Percentiles rank a stretch among this genome's conserved stretches.
phyloP scores from a whole-genome alignment of 2,329 filamentous ascomycete genomes.

The Penicillium sp. region DNA sequence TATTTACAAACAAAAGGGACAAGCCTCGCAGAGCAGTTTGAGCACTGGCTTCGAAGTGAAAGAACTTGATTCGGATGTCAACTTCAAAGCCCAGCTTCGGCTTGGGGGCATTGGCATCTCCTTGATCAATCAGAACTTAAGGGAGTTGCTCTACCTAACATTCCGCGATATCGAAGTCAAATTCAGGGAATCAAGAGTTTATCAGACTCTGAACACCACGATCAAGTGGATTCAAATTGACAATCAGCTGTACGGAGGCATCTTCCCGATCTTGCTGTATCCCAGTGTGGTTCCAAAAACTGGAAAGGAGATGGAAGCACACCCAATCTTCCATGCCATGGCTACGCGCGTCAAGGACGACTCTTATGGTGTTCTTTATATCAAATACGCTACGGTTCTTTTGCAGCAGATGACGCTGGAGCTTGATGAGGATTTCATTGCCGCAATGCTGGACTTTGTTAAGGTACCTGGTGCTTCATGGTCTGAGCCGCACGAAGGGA shows the following conservation, averaged over 20 bases:
- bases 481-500: slow-evolving; percentile 72
- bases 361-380: slow-evolving; percentile 92
- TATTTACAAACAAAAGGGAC: slow-evolving; percentile 60
- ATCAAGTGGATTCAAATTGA: slow-evolving; percentile 99
- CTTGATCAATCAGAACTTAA: slow-evolving; percentile 81
- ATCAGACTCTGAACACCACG: slow-evolving; percentile 80
- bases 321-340: slow-evolving; percentile 86
- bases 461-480: slow-evolving; percentile 86
- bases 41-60: slow-evolving; percentile 84
- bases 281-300: slow-evolving; percentile 96
- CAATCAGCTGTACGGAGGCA: slow-evolving; percentile 94
- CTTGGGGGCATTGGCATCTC: slow-evolving; percentile 88
- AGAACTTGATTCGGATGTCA: slow-evolving; percentile 75
- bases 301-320: slow-evolving; percentile 88
- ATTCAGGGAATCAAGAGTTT: slow-evolving; percentile 84
- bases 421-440: slow-evolving; percentile 95
- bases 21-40: slow-evolving; percentile 50
- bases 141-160: slow-evolving; percentile 86
- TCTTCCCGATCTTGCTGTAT: slow-evolving; percentile 95
- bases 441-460: slow-evolving; percentile 86
- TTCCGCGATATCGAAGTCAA: slow-evolving; percentile 83
- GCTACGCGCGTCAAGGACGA: slow-evolving; percentile 94
- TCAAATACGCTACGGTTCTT: slow-evolving; percentile 92
- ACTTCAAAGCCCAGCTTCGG: slow-evolving; percentile 78
- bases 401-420: slow-evolving; percentile 97